A percentile compares a stretch with the other conserved stretches of the same genome.
These are phyloP conservation scores for Metschnikowia drakensbergensis DNA, from an alignment of 805 yeast species.

Conservation along the genomic window DNA sequence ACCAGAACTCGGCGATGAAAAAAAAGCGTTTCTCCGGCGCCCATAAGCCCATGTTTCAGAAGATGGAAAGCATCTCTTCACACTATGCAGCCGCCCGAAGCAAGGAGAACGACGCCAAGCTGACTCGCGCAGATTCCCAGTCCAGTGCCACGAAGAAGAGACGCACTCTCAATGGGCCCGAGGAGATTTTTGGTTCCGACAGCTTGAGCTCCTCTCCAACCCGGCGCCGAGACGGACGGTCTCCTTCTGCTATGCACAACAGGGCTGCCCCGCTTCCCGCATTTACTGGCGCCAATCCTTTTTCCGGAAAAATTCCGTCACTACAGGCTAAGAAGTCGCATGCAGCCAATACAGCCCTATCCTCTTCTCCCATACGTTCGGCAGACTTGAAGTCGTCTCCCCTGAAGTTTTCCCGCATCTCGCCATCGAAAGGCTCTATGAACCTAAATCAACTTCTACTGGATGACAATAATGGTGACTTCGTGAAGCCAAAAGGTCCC, in stretches of 20 bases:
- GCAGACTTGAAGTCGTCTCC: slow-evolving; percentile 11
- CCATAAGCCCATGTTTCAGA: slow-evolving; percentile 32
- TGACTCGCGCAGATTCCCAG: slow-evolving; percentile 2
- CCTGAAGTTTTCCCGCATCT: slow-evolving; percentile 20
- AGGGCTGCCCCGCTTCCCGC: slow-evolving; percentile 2
- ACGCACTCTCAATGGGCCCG: slow-evolving; percentile 41
- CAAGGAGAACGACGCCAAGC: slow-evolving; percentile 37
- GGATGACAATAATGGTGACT: slow-evolving; percentile 16
- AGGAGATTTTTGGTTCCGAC: slow-evolving; percentile 25
- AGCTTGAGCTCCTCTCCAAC: slow-evolving; percentile 15
- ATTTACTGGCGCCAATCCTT: slow-evolving; percentile 7
- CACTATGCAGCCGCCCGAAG: slow-evolving; percentile 45
- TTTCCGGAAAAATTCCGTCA: slow-evolving; percentile 5
- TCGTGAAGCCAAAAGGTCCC: slow-evolving; percentile 25
- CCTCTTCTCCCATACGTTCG: slow-evolving; percentile 1
- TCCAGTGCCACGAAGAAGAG: slow-evolving; percentile 31
- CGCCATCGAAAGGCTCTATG: slow-evolving; percentile 40
- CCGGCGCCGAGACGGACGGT: slow-evolving; percentile 7
- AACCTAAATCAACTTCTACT: slow-evolving; percentile 32
- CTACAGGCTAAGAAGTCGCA: slow-evolving; percentile 3
- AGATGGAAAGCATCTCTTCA: slow-evolving; percentile 47
- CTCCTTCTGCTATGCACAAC: neutral
- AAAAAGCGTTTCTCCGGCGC: slow-evolving; percentile 30
- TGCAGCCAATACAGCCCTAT: neutral
- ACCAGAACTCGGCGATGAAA: slow-evolving; percentile 2